phyloP scores from a whole-genome alignment of 495 filamentous ascomycete genomes.

The Glarea lozoyensis region DNA sequence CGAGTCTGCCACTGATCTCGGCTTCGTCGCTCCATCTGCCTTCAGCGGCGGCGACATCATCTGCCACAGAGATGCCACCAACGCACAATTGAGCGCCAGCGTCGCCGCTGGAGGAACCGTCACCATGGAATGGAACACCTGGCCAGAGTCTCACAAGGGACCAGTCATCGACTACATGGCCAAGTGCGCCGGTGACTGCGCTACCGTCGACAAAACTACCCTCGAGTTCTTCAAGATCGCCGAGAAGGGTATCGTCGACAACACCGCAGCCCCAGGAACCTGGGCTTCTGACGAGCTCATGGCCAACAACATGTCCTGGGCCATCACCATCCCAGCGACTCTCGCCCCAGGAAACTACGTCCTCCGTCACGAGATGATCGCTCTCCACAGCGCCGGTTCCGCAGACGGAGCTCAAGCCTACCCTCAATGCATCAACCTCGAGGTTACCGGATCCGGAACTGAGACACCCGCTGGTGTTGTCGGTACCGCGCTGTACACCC shows the following conservation, averaged over 20 bases:
- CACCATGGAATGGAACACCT: conserved; percentile 31
- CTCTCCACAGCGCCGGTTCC: conserved; percentile 53
- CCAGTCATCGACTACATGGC: conserved; percentile 70
- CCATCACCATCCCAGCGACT: conserved; percentile 55
- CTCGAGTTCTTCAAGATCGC: conserved; percentile 72
- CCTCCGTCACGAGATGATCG: conserved; percentile 72
- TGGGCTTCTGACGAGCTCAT: conserved; percentile 64
- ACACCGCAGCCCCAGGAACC: conserved; percentile 36
- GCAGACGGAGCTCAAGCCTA: conserved; percentile 66
- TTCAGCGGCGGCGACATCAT: conserved; percentile 37
- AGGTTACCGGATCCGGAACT: conserved; percentile 55
- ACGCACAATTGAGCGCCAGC: conserved; percentile 28
- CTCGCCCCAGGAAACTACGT: conserved; percentile 66
- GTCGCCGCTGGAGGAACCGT: conserved; percentile 36
- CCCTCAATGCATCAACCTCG: conserved; percentile 66
- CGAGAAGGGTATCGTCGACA: conserved; percentile 49
- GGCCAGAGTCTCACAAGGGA: conserved; percentile 39
- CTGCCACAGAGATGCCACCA: conserved; percentile 37
- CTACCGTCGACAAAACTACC: conserved; percentile 47
- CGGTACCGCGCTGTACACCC: conserved; percentile 51
- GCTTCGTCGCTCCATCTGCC: conserved; percentile 45
- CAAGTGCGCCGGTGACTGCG: conserved; percentile 56
- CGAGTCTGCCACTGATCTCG: conserved; percentile 20
- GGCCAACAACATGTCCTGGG: conserved; percentile 57
- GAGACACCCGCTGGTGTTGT: conserved; percentile 46